Evolutionary conservation across 106 monocot genomes (phyloP).

Genomic region (Dendrobium nobile): DNA sequence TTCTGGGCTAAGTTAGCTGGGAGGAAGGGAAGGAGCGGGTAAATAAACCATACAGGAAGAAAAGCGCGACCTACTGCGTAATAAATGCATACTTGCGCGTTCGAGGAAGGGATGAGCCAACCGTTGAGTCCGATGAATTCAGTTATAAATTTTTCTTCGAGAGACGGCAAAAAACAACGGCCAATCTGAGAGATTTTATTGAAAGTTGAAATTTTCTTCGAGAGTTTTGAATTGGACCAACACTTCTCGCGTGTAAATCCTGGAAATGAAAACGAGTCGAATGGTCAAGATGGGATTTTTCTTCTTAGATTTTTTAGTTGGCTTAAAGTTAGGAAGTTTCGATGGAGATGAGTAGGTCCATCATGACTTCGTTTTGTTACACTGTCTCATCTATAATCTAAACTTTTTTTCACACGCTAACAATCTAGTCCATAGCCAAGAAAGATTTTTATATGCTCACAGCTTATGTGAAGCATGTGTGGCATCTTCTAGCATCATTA

Average conservation of each 20-base stretch:
- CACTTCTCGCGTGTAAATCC: neutral
- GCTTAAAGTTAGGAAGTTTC: no score
- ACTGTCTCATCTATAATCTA: no score
- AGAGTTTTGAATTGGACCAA: neutral
- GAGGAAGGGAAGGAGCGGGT: neutral
- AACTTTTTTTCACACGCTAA: no score
- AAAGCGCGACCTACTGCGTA: neutral
- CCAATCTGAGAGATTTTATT: neutral
- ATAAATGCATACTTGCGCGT: constrained; percentile 8
- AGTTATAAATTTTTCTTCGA: neutral
- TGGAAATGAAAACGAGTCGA: no score
- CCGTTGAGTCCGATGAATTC: neutral
- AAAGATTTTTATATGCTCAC: no score
- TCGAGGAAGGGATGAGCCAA: neutral
- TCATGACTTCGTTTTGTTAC: no score
- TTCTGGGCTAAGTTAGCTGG: neutral
- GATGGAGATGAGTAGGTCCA: no score
- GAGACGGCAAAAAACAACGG: neutral
- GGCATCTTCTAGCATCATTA: no score
- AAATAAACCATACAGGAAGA: constrained; percentile 1
- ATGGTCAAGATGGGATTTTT: no score
- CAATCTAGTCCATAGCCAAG: no score
- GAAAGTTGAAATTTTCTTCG: neutral
- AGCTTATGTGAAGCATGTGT: no score
- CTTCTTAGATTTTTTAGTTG: no score